Base-by-base conservation (phyloP, 257 asterid species). In the Forsythia viridissima region DNA sequence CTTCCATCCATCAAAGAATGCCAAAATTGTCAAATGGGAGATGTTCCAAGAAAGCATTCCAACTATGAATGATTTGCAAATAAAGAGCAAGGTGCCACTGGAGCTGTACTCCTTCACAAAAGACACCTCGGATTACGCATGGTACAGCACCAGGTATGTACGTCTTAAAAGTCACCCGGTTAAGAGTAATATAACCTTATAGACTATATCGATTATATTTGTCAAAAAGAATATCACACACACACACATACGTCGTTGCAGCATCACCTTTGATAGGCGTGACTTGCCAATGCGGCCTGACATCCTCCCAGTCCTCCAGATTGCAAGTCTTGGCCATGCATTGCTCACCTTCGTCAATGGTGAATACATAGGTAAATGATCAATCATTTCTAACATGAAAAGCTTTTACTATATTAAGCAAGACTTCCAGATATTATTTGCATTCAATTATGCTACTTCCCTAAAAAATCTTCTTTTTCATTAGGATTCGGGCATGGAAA, bases 271-370 rank as follows among this genome's bases (percentile, higher is more conserved):
- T 6, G 88, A 86, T 18, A 84, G 66, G 36, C 74, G 87, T 0
- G 99, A 96, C 86, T 70, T 93, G 82, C 97, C 99, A 6, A 92
- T 89, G 97, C 87, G 93, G 76, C 38, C 92, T 6, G 97, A 88
- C 34, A 82, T 91, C 24, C 85, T 77, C 38, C 97, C 97, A 13
- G 89, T 96, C 43, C 88, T 96, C 71, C 89, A 88, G 79, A 80
- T 92, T 65, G 90, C 94, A 30, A 96, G 97, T 85, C 92, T 92
- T 20, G 99, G 99, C 40, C 98, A 96, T 84, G 97, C 93, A 42
- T 48, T 93, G 84, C 80, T 74, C 74, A 96, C 89, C 30, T 96
- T 91, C 42, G 93, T 92, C 7, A 96, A 96, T 12, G 98, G 93
- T 3, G 84, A 91, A 77, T 96, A 85, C 77, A 71, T 89, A 70